Conservation (phyloP, 768 basidiomycete genomes). For the Mycena belliarum region DNA sequence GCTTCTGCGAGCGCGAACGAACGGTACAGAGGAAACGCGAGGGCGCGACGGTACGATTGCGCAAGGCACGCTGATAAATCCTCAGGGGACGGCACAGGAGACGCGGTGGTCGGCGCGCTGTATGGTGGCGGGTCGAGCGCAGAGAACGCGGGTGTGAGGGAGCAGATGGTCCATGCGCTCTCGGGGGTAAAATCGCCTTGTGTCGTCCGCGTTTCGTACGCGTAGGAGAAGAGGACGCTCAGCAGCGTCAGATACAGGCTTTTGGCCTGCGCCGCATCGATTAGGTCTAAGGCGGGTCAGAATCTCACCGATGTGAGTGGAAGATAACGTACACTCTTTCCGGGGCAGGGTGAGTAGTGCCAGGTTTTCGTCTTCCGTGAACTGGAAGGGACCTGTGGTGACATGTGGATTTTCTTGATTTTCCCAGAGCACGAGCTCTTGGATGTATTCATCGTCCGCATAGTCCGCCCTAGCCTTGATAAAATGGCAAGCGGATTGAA, state of each 20-base stretch:
- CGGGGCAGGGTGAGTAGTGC: constrained; percentile 60
- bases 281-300: constrained; percentile 50
- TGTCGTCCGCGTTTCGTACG: constrained; percentile 79
- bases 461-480: constrained; percentile 68
- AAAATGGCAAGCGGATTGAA: background rate
- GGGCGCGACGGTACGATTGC: constrained; percentile 70
- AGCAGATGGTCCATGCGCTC: constrained; percentile 84
- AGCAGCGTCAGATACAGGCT: constrained; percentile 68
- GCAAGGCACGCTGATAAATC: constrained; percentile 55
- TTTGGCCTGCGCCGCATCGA: constrained; percentile 55
- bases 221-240: constrained; percentile 75
- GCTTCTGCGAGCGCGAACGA: constrained; percentile 73
- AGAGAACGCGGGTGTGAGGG: constrained; percentile 75
- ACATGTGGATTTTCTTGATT: constrained; percentile 51
- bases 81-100: constrained; percentile 36
- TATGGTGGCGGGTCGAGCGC: constrained; percentile 76
- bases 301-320: background rate
- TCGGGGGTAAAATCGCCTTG: constrained; percentile 82
- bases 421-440: constrained; percentile 28
- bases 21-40: constrained; percentile 79
- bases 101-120: constrained; percentile 21
- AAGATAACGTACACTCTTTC: constrained; percentile 47
- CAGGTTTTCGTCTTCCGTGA: constrained; percentile 72
- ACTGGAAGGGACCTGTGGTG: constrained; percentile 42
- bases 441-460: constrained; percentile 74